phyloP scores from a whole-genome alignment of 257 asterid genomes.

The Asclepias syriaca region DNA sequence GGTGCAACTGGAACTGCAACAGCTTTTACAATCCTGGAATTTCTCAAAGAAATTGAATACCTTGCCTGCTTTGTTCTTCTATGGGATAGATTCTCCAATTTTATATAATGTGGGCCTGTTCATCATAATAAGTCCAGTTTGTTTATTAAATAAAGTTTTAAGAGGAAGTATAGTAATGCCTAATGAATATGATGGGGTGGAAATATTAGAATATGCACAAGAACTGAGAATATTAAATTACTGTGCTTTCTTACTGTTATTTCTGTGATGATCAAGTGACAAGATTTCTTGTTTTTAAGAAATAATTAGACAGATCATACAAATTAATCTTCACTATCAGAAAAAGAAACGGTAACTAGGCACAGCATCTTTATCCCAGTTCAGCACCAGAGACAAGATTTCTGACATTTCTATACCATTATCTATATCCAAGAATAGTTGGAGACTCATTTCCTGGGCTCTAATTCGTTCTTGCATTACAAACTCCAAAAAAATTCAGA shows the following conservation, averaged over 20 bases:
- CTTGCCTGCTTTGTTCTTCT: slow-evolving; percentile 34
- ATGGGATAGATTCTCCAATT: slow-evolving; percentile 48
- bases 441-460: neutral
- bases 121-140: neutral
- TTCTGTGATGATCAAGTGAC: neutral
- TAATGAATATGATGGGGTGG: neutral
- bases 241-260: neutral
- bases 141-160: neutral
- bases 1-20: slow-evolving; percentile 69
- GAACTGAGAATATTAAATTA: neutral
- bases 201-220: neutral
- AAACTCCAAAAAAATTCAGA: neutral
- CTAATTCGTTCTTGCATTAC: neutral
- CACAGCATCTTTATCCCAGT: too few relatives aligned
- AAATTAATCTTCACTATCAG: too few relatives aligned
- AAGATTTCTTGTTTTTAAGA: neutral
- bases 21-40: slow-evolving; percentile 44
- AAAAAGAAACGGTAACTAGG: too few relatives aligned
- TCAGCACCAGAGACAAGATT: too few relatives aligned
- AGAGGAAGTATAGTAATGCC: neutral
- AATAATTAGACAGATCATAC: neutral
- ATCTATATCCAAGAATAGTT: neutral
- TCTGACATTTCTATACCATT: neutral
- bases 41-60: slow-evolving; percentile 38
- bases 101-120: slow-evolving; percentile 50